Percentiles rank a stretch among this genome's conserved stretches.
Conservation (phyloP, 2,329 filamentous ascomycete genomes). For the Diatrype stigma region DNA sequence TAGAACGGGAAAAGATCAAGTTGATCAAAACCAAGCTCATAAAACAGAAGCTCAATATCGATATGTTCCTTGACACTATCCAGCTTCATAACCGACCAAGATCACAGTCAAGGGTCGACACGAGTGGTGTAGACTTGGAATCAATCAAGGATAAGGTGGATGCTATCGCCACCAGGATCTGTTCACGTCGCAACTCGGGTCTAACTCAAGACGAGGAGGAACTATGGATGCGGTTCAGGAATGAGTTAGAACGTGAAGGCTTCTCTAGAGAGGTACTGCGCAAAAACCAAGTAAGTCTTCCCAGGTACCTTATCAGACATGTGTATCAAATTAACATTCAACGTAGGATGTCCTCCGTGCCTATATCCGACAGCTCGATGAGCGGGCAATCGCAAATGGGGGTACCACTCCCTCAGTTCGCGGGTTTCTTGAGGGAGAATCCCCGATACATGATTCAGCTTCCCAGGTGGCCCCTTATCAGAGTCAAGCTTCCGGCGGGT, state of each 20-base stretch:
- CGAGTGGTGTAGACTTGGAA: constrained; percentile 42
- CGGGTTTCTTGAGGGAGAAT: constrained; percentile 44
- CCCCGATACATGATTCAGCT: constrained; percentile 27
- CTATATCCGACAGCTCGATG: constrained; percentile 57
- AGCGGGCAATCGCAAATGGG: constrained; percentile 39
- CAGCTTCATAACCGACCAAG: constrained; percentile 47
- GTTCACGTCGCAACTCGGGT: constrained; percentile 36
- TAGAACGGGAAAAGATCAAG: constrained; percentile 36
- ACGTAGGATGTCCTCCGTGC: constrained; percentile 56
- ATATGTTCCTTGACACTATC: constrained; percentile 54
- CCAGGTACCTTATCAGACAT: not conserved
- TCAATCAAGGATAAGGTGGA: constrained; percentile 59
- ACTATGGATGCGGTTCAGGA: constrained; percentile 55
- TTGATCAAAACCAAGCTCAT: constrained; percentile 43
- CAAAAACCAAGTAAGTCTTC: constrained; percentile 51
- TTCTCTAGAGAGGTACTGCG: constrained; percentile 52
- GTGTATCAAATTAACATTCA: constrained; percentile 1
- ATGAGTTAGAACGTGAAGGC: constrained; percentile 55
- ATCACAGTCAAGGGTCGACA: constrained; percentile 30
- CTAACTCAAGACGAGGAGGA: constrained; percentile 44
- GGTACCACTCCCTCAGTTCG: constrained; percentile 46
- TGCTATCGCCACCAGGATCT: constrained; percentile 48
- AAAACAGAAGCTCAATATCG: constrained; percentile 49
- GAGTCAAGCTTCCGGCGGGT: constrained; percentile 17
- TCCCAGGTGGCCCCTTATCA: constrained; percentile 23